Conservation (phyloP, 176 grass and related monocot species). For the Musa itinerans region DNA sequence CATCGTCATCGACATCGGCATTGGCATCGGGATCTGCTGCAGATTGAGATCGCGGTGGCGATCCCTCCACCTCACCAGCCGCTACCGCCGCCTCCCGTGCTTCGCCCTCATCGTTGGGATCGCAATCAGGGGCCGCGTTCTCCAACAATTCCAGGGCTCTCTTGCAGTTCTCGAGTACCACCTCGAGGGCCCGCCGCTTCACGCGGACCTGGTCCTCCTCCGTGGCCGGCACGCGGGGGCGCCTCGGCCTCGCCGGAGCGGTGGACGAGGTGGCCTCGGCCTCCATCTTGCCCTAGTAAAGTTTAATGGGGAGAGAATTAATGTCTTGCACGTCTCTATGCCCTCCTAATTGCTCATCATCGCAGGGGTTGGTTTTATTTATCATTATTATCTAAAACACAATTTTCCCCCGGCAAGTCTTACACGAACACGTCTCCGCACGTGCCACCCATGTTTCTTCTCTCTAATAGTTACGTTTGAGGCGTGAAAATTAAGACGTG, state of each 20-base stretch:
- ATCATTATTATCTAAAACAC: no score
- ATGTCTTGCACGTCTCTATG: no score
- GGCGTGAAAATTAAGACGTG: no score
- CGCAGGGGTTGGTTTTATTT: no score
- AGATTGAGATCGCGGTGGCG: background rate
- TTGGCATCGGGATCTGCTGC: background rate
- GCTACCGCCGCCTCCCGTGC: background rate
- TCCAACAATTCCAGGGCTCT: conserved; percentile 4
- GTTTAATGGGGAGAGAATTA: background rate
- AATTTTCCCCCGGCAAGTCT: no score
- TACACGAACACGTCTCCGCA: no score
- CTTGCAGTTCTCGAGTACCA: conserved; percentile 13
- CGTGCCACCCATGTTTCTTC: no score
- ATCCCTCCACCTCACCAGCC: background rate
- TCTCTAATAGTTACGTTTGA: no score
- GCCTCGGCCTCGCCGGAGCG: background rate
- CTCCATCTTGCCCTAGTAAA: conserved; percentile 1
- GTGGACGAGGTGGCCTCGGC: background rate
- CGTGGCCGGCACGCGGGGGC: background rate
- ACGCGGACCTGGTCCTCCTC: conserved; percentile 14
- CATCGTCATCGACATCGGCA: background rate
- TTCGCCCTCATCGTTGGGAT: background rate
- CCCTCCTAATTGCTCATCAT: no score
- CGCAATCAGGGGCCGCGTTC: background rate
- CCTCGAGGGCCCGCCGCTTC: conserved; percentile 13